phyloP scores from a whole-genome alignment of 257 asterid species.

The Plectranthus barbatus region DNA sequence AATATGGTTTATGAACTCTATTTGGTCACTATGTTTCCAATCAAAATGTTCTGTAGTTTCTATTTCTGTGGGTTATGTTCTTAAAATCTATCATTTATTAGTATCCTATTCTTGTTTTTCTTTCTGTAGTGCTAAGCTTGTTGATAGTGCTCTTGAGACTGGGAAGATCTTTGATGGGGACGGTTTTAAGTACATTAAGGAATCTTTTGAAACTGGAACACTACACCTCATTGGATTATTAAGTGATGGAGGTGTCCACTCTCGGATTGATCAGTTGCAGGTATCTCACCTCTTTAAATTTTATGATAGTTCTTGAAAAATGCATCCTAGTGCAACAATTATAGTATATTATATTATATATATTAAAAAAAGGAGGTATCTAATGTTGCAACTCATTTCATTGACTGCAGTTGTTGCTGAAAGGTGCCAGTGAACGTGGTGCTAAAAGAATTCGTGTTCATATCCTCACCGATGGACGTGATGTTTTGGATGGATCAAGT shows the following conservation, averaged over 20 bases:
- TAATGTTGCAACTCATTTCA: constrained; percentile 4
- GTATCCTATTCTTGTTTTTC: not conserved
- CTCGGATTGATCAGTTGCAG: constrained; percentile 80
- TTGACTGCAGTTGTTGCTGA: constrained; percentile 63
- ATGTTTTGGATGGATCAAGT: constrained; percentile 89
- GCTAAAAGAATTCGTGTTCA: constrained; percentile 93
- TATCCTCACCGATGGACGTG: constrained; percentile 93
- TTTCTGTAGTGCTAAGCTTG: constrained; percentile 72
- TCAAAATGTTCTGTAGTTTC: not conserved
- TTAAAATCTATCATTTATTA: not conserved
- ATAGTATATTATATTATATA: not conserved
- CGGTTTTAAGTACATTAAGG: constrained; percentile 65
- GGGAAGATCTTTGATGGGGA: constrained; percentile 79
- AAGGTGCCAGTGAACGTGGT: constrained; percentile 78
- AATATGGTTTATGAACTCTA: not conserved
- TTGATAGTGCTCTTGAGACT: constrained; percentile 79
- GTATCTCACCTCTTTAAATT: constrained; percentile 22
- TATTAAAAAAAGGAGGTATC: not conserved
- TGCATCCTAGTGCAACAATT: not conserved
- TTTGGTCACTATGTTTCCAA: not conserved
- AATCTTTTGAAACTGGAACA: constrained; percentile 65
- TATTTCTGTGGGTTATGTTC: not conserved
- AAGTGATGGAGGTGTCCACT: constrained; percentile 97
- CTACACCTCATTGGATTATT: constrained; percentile 80
- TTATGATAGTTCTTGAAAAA: not conserved